Base-by-base conservation (phyloP, 1,284 basidiomycete genomes). In the Pterulicium gracile region DNA sequence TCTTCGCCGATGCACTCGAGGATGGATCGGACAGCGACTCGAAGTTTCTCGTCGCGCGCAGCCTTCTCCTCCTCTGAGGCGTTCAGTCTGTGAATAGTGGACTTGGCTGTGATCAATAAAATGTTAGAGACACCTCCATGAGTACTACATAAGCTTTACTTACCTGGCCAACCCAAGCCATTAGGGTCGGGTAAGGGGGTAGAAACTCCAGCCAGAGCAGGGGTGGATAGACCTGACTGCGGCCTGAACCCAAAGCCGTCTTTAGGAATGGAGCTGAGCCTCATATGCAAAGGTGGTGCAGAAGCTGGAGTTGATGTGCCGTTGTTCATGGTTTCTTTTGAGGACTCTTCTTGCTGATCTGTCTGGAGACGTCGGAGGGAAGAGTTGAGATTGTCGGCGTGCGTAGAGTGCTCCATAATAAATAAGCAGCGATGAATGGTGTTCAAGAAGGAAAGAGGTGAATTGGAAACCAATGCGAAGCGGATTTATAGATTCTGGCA, bases 1-100 rank as follows among this genome's bases (percentile, higher is more conserved):
- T 98, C 96, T 66, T 99, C 96, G 44, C 96, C 96, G 50, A 99
- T 92, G 61, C 94, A 97, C 59, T 98, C 93, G 42, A 99, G 78
- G 24, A 99, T 84, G 19, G 89, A 91, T 42, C 88, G 81, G 50
- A 99, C 87, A 2, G 96, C 96, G 43, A 70, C 70, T 2, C 87
- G 74, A 55, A 99, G 81, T 50, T 81, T 86, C 51, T 79, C 71
- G 60, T 94, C 81, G 46, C 91, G 77, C 39, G 70, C 79, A 1
- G 68, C 67, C 46, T 77, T 79, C 63, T 95, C 86, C 43, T 73
- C 75, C 1, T 81, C 73, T 0, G 88, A 84, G 3, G 86, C 84
- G 58, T 89, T 81, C 40, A 96, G 70, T 44, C 93, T 80, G 36
- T 81, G 80, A 44, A 94, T 67, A 32, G 93, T 95, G 2, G 88